Evolutionary conservation across 83 land plant genomes (phyloP).

Genomic region (Picea mariana): DNA sequence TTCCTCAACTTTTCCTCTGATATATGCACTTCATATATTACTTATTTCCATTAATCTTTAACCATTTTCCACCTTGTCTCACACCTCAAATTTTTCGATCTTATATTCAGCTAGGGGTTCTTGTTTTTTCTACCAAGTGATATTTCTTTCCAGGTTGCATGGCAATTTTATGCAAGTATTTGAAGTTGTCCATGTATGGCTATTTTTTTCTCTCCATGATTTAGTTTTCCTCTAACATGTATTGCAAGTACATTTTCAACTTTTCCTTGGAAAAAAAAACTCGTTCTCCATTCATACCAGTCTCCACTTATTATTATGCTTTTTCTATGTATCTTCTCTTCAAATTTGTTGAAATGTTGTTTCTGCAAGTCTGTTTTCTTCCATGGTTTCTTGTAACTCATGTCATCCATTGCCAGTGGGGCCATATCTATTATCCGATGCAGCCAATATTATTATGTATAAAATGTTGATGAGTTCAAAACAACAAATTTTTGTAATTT

Average conservation of each 20-base stretch:
- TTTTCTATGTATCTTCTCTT: neutral
- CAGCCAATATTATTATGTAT: neutral
- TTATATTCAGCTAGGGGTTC: no score
- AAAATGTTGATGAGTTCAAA: no score
- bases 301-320: neutral
- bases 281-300: neutral
- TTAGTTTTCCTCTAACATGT: neutral
- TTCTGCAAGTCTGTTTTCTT: neutral
- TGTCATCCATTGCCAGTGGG: neutral
- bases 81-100: no score
- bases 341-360: neutral
- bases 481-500: neutral
- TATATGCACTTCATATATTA: neutral
- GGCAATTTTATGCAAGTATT: neutral
- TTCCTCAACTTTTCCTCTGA: neutral
- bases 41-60: neutral
- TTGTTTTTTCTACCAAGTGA: neutral
- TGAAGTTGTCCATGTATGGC: slow-evolving; percentile 1
- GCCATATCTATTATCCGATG: neutral
- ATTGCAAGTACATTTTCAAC: neutral
- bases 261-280: neutral
- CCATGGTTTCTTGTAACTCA: neutral
- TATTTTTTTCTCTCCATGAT: neutral
- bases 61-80: neutral
- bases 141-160: neutral